Evolutionary conservation across 2,329 filamentous ascomycete species (phyloP).

Genomic region (Pyricularia pennisetigena): DNA sequence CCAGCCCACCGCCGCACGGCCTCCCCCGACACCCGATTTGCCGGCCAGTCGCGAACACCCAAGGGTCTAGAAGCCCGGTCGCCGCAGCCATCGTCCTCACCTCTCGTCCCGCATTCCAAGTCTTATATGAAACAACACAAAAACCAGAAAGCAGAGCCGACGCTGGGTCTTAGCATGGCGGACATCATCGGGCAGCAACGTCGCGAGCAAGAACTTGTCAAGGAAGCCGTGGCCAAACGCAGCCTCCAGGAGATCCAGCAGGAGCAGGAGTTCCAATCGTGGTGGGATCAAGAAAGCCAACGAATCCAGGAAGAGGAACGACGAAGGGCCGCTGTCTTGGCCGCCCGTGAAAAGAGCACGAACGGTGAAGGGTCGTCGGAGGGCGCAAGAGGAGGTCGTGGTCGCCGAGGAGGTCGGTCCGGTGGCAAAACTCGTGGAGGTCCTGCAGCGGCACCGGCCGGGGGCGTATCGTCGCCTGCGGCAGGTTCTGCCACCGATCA

Average conservation of each 20-base stretch:
- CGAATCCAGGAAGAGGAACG: constrained; percentile 57
- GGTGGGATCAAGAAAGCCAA: constrained; percentile 83
- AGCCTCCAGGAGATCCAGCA: constrained; percentile 91
- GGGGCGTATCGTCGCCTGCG: not conserved
- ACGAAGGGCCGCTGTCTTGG: constrained; percentile 19
- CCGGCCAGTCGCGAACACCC: constrained; percentile 40
- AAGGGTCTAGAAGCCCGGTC: not conserved
- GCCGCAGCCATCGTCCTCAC: constrained; percentile 12
- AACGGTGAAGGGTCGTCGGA: not conserved
- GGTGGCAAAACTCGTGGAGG: not conserved
- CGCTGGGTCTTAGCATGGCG: constrained; percentile 62
- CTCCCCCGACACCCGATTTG: constrained; percentile 53
- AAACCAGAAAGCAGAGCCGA: constrained; percentile 37
- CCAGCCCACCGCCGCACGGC: constrained; percentile 37
- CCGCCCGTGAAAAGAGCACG: not conserved
- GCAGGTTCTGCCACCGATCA: not conserved
- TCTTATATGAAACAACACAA: constrained; percentile 46
- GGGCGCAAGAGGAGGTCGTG: not conserved
- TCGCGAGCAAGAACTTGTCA: constrained; percentile 71
- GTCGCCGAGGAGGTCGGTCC: not conserved
- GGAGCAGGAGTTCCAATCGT: constrained; percentile 93
- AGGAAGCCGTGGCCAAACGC: constrained; percentile 77
- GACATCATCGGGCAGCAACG: constrained; percentile 86
- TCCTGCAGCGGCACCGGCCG: not conserved
- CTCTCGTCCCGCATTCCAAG: constrained; percentile 48